Percentiles rank a stretch among this genome's conserved stretches.
These are phyloP conservation scores for Chiua virens DNA, from an alignment of 768 basidiomycete species.

Conservation along the genomic window DNA sequence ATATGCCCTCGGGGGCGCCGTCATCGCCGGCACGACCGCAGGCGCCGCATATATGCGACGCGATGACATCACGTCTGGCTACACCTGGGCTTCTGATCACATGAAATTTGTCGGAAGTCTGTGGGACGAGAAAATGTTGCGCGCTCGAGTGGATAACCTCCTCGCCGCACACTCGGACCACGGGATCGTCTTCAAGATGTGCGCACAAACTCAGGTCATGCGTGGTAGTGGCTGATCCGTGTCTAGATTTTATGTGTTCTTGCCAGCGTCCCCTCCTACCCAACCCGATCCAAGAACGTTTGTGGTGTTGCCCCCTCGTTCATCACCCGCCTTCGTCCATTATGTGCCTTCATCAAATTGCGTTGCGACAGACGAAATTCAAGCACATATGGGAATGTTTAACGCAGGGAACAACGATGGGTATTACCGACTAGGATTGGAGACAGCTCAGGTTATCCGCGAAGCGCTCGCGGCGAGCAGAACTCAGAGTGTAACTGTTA, in stretches of 20 bases:
- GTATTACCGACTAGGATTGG: conserved; percentile 82
- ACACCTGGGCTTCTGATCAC: conserved; percentile 80
- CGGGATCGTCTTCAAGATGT: conserved; percentile 75
- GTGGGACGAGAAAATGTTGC: conserved; percentile 74
- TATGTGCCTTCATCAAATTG: conserved; percentile 69
- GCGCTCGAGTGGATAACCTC: conserved; percentile 59
- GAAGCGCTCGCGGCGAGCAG: conserved; percentile 44
- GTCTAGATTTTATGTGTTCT: conserved; percentile 72
- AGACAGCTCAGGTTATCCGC: conserved; percentile 59
- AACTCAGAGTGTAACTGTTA: not conserved
- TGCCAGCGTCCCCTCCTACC: conserved; percentile 68
- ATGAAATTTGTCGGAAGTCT: conserved; percentile 85
- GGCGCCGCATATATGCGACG: conserved; percentile 83
- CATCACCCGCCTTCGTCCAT: conserved; percentile 46
- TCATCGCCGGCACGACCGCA: conserved; percentile 80
- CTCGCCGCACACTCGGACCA: conserved; percentile 57
- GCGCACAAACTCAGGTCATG: conserved; percentile 29
- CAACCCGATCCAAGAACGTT: conserved; percentile 68
- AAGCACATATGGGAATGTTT: conserved; percentile 92
- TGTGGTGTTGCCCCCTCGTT: conserved; percentile 63
- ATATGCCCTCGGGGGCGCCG: conserved; percentile 69
- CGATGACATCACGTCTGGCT: conserved; percentile 69
- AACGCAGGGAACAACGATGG: conserved; percentile 79
- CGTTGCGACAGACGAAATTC: conserved; percentile 70
- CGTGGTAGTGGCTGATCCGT: not conserved